phyloP scores from a whole-genome alignment of 805 yeast genomes.

The Saitoella complicata region DNA sequence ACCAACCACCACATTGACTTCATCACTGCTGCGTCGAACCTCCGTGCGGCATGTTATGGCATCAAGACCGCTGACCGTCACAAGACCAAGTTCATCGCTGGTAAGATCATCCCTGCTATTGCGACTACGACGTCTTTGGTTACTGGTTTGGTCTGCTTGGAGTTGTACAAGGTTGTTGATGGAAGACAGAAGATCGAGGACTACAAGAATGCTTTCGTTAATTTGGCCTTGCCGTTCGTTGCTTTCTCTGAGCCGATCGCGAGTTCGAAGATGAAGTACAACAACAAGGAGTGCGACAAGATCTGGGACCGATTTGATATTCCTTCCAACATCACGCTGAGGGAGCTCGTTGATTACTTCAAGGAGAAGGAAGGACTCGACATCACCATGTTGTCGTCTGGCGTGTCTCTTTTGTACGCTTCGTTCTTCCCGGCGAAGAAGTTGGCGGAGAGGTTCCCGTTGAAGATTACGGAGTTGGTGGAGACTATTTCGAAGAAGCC shows the following conservation, averaged over 20 bases:
- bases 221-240: constrained; percentile 85
- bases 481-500: constrained; percentile 77
- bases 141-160: constrained; percentile 85
- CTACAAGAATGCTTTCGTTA: constrained; percentile 82
- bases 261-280: constrained; percentile 69
- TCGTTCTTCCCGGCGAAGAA: constrained; percentile 88
- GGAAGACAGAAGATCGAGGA: constrained; percentile 53
- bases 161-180: constrained; percentile 77
- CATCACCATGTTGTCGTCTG: constrained; percentile 81
- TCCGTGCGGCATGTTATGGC: constrained; percentile 64
- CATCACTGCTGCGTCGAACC: constrained; percentile 86
- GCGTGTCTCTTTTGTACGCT: constrained; percentile 78
- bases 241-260: constrained; percentile 94
- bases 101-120: constrained; percentile 95
- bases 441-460: constrained; percentile 52
- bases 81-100: constrained; percentile 93
- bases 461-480: constrained; percentile 59
- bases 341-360: constrained; percentile 58
- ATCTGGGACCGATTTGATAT: constrained; percentile 93
- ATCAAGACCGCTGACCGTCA: constrained; percentile 55
- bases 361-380: constrained; percentile 70
- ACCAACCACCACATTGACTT: constrained; percentile 92
- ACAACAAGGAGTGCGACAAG: constrained; percentile 60
- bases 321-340: constrained; percentile 45
- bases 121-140: constrained; percentile 98